Conservation (phyloP, 129 eudicot species). For the Flaveria linearis region DNA sequence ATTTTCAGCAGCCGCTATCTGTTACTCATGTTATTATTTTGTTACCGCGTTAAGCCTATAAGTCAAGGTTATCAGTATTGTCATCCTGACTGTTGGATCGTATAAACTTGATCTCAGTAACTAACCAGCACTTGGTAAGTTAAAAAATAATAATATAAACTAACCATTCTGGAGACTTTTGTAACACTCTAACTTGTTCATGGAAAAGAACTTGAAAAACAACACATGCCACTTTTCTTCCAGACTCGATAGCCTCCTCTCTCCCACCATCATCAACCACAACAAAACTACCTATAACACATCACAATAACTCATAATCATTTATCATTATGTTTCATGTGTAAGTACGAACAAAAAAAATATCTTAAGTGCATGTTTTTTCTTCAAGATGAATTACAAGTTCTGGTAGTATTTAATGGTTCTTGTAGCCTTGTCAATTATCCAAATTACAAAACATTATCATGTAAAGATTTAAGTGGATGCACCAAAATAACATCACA, state of each 20-base stretch:
- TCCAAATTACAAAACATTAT: not conserved
- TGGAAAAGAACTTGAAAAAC: constrained; percentile 72
- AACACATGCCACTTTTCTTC: constrained; percentile 75
- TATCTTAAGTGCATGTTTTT: not conserved
- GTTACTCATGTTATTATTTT: not conserved
- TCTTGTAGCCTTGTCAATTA: not conserved
- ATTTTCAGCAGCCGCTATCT: not conserved
- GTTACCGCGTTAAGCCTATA: not conserved
- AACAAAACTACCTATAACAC: constrained; percentile 70
- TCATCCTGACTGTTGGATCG: not conserved
- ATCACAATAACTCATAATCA: not conserved
- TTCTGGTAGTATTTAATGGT: not conserved
- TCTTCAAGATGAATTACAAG: not conserved
- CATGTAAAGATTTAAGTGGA: not conserved
- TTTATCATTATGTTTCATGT: constrained; percentile 3
- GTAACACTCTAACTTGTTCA: constrained; percentile 41
- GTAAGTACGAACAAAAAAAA: not conserved
- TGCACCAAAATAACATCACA: not conserved
- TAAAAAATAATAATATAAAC: constrained; percentile 18
- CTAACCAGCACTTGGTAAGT: not conserved
- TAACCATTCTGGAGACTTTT: constrained; percentile 71
- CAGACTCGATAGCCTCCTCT: constrained; percentile 71
- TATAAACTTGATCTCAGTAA: too few relatives aligned
- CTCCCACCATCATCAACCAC: constrained; percentile 93
- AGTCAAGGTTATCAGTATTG: not conserved